Evolutionary conservation across 2,329 filamentous ascomycete species (phyloP).

Genomic region (Xylariaceae sp.): DNA sequence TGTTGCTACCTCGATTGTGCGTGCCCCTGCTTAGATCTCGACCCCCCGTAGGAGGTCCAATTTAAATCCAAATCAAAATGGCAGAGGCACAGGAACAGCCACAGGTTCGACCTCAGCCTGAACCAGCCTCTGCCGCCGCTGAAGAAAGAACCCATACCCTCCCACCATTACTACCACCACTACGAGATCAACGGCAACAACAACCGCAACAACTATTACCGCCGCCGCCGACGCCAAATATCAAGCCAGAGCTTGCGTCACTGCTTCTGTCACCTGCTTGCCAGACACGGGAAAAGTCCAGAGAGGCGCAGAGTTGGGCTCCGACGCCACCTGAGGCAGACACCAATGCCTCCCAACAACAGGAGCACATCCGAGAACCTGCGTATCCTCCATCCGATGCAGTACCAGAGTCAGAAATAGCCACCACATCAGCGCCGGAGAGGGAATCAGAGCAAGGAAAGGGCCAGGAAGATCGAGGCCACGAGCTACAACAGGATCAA

Average conservation of each 20-base stretch:
- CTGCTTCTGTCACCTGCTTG: slow-evolving; percentile 25
- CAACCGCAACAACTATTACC: neutral
- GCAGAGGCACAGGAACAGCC: slow-evolving; percentile 32
- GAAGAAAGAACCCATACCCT: slow-evolving; percentile 29
- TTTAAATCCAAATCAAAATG: slow-evolving; percentile 35
- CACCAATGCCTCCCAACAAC: slow-evolving; percentile 23
- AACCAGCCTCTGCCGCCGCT: slow-evolving; percentile 26
- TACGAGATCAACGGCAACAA: neutral
- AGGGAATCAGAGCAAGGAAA: slow-evolving; percentile 24
- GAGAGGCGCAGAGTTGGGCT: slow-evolving; percentile 24
- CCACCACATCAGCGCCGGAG: slow-evolving; percentile 22
- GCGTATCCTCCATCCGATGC: slow-evolving; percentile 25
- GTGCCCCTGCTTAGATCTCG: slow-evolving; percentile 32
- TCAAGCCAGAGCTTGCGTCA: slow-evolving; percentile 17
- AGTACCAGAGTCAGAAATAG: slow-evolving; percentile 22
- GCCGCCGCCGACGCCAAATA: slow-evolving; percentile 4
- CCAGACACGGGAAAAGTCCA: slow-evolving; percentile 21
- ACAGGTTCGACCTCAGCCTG: slow-evolving; percentile 32
- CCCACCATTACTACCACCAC: slow-evolving; percentile 16
- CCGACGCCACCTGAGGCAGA: slow-evolving; percentile 23
- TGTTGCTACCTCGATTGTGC: slow-evolving; percentile 23
- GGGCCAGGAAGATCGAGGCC: slow-evolving; percentile 20
- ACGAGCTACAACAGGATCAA: slow-evolving; percentile 16
- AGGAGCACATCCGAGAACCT: slow-evolving; percentile 21
- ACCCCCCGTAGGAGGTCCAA: slow-evolving; percentile 31